Conservation (phyloP, 768 basidiomycete genomes). For the Rhodosporidiobolus sp. region DNA sequence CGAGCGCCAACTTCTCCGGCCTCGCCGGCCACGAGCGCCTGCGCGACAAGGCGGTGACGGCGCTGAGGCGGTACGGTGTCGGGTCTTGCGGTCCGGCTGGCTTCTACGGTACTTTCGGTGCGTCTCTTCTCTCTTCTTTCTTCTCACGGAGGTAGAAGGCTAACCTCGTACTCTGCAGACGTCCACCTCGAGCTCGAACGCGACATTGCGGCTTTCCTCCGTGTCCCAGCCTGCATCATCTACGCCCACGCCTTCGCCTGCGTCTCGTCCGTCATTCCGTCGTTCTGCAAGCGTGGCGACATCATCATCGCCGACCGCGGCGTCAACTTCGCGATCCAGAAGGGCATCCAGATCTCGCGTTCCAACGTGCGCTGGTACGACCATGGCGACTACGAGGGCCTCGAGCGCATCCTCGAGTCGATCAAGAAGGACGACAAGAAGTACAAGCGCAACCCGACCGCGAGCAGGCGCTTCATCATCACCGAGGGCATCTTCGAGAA, state of each 20-base stretch:
- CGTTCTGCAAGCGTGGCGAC: constrained; percentile 96
- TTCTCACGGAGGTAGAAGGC: neutral
- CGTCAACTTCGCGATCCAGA: constrained; percentile 93
- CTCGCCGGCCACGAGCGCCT: constrained; percentile 81
- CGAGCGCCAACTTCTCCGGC: constrained; percentile 87
- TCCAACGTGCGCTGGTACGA: constrained; percentile 92
- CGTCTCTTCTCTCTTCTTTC: constrained; percentile 44
- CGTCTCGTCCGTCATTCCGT: constrained; percentile 88
- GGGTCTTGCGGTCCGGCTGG: constrained; percentile 95
- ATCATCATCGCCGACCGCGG: constrained; percentile 97
- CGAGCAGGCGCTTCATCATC: constrained; percentile 76
- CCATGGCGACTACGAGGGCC: constrained; percentile 85
- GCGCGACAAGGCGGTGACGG: constrained; percentile 79
- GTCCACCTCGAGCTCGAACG: constrained; percentile 86
- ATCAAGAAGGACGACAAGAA: constrained; percentile 87
- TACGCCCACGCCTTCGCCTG: constrained; percentile 93
- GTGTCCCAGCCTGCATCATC: constrained; percentile 80
- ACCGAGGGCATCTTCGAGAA: constrained; percentile 96
- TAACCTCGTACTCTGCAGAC: constrained; percentile 55
- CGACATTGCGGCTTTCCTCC: constrained; percentile 85
- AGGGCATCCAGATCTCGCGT: constrained; percentile 88
- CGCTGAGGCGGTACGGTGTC: constrained; percentile 80
- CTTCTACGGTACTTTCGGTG: constrained; percentile 94
- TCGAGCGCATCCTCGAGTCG: constrained; percentile 79
- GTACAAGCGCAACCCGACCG: constrained; percentile 71